phyloP scores from a whole-genome alignment of 257 asterid species.

The Salvia miltiorrhiza region DNA sequence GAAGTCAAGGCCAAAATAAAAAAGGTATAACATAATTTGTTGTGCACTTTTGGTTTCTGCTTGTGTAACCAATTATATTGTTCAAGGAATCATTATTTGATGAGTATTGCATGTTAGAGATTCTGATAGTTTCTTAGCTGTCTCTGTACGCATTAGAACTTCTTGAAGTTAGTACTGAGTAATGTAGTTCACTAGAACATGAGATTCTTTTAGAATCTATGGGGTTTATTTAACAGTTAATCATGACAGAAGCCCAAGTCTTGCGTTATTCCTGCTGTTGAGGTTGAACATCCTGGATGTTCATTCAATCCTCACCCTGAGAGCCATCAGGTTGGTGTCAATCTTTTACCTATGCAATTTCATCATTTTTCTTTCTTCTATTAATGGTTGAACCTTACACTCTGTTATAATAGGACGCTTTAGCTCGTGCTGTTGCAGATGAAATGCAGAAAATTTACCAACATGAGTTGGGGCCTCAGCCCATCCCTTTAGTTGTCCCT shows the following conservation, averaged over 20 bases:
- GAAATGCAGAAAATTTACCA: conserved; percentile 88
- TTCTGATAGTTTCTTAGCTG: conserved; percentile 3
- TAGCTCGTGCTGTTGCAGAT: conserved; percentile 93
- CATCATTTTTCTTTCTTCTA: neutral
- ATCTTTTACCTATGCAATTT: conserved; percentile 7
- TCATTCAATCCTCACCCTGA: conserved; percentile 87
- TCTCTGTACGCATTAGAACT: neutral
- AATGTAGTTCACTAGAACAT: neutral
- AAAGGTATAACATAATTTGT: conserved; percentile 43
- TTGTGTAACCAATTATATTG: neutral
- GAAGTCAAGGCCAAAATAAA: conserved; percentile 36
- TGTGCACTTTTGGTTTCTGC: neutral
- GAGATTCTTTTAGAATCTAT: neutral
- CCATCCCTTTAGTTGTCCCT: conserved; percentile 68
- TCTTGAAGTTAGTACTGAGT: neutral
- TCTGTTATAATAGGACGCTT: conserved; percentile 69
- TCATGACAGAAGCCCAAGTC: conserved; percentile 62
- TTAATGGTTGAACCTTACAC: conserved; percentile 9
- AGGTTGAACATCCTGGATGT: conserved; percentile 90
- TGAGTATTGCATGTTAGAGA: neutral
- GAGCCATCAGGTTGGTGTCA: conserved; percentile 69
- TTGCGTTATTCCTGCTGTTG: conserved; percentile 84
- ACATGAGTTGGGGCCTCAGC: conserved; percentile 81
- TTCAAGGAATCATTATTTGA: neutral
- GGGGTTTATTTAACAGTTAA: conserved; percentile 14